Percentiles rank a stretch among this genome's conserved stretches.
These are phyloP conservation scores for Oryza glaberrima DNA, from an alignment of 176 grass and related monocot species.

Conservation along the genomic window DNA sequence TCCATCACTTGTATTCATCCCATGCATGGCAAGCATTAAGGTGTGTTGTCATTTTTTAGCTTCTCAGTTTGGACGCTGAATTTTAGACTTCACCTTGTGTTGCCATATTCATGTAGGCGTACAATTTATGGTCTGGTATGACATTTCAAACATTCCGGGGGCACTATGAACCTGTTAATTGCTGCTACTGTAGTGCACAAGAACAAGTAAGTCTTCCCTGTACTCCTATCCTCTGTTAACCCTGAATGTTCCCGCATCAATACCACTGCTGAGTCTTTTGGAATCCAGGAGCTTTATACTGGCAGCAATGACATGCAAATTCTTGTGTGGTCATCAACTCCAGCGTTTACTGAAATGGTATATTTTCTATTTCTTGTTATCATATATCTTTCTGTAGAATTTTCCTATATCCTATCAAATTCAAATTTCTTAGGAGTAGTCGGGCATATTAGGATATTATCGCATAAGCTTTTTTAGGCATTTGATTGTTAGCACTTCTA, in stretches of 20 bases:
- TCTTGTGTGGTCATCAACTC: slow-evolving; percentile 85
- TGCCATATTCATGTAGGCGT: slow-evolving; percentile 55
- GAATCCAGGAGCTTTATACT: slow-evolving; percentile 85
- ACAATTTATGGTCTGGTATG: slow-evolving; percentile 77
- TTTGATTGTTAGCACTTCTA: neutral
- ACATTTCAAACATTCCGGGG: slow-evolving; percentile 67
- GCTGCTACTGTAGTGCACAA: slow-evolving; percentile 72
- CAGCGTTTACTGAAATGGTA: slow-evolving; percentile 77
- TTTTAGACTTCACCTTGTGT: slow-evolving; percentile 30
- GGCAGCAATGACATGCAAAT: slow-evolving; percentile 98
- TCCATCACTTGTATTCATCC: slow-evolving; percentile 79
- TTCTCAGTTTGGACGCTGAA: slow-evolving; percentile 18
- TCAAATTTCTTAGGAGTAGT: neutral
- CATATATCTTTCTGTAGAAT: neutral
- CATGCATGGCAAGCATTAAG: slow-evolving; percentile 92
- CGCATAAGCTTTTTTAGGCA: neutral
- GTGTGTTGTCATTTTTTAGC: slow-evolving; percentile 42
- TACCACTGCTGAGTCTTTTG: slow-evolving; percentile 39
- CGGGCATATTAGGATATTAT: neutral
- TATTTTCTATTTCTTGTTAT: neutral
- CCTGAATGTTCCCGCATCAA: neutral
- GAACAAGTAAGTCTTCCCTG: slow-evolving; percentile 60
- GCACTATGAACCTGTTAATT: slow-evolving; percentile 92
- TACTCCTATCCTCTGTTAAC: slow-evolving; percentile 17
- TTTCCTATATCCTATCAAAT: slow-evolving; percentile 12